Base-by-base conservation (phyloP, 2,329 filamentous ascomycete genomes). In the Microdochium trichocladiopsis region DNA sequence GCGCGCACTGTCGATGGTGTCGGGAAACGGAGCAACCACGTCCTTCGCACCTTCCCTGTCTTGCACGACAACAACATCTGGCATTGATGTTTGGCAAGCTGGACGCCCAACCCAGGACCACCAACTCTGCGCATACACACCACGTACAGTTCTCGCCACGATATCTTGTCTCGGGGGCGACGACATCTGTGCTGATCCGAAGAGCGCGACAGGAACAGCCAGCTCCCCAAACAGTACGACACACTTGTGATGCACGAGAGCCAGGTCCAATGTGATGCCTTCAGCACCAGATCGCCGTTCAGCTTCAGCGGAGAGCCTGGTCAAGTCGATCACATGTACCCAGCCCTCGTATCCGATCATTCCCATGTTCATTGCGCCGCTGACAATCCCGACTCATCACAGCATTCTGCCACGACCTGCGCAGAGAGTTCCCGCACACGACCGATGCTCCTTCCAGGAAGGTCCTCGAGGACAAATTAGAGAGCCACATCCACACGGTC, bases 401-500 rank as follows among this genome's bases (percentile, higher is more conserved):
- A 66, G 62, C 59, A 31, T 62, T 63, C 52, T 61, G 60, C 37
- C 52, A 56, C 21, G 54, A 62, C 37, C 56, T 70, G 43, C 60
- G 61, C 50, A 58, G 57, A 51, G 56, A 63, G 45, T 57, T 67
- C 10, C 59, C 63, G 23, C 59, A 55, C 37, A 55, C 64, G 51
- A 59, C 60, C 43, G 50, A 55, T 31, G 57, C 63, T 25, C 31
- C 60, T 11, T 57, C 68, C 1, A 50, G 64, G 12, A 58, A 62
- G 16, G 60, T 69, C 2, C 63, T 80, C 0, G 63, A 68, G 25
- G 52, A 62, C 2, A 69, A 78, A 18, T 65, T 80, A 25, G 66
- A 72, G 31, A 66, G 65, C 8, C 68, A 70, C 10, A 66, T 74
- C 41, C 57, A 60, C 9, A 54, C 56, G n/a, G 55, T 71, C 43